phyloP scores from a whole-genome alignment of 306 rosid species.

The Begonia fuchsioides region DNA sequence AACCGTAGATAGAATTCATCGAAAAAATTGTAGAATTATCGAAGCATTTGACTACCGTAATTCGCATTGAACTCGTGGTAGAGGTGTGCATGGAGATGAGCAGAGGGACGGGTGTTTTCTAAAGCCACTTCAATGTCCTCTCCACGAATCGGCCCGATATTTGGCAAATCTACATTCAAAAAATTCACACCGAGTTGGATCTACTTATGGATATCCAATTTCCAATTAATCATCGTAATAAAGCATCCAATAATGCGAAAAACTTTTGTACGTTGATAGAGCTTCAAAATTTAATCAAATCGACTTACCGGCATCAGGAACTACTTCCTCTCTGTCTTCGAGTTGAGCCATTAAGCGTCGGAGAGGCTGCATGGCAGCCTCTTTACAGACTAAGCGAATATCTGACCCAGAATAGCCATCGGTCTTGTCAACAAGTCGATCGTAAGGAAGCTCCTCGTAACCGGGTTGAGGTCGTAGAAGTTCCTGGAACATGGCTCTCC shows the following conservation, averaged over 20 bases:
- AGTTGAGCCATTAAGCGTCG: constrained; percentile 81
- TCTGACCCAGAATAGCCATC: constrained; percentile 90
- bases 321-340: constrained; percentile 40
- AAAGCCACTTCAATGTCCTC: constrained; percentile 56
- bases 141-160: constrained; percentile 57
- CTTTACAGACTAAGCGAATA: constrained; percentile 83
- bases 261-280: no score
- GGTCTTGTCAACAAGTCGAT: constrained; percentile 51
- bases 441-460: constrained; percentile 58
- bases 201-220: no score
- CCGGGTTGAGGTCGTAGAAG: constrained; percentile 54
- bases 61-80: constrained; percentile 70
- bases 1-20: neutral
- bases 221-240: no score
- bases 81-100: constrained; percentile 67
- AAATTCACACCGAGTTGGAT: no score
- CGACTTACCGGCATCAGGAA: constrained; percentile 74
- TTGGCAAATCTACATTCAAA: constrained; percentile 62
- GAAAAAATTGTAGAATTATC: no score
- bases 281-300: no score
- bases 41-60: constrained; percentile 67
- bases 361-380: constrained; percentile 96
- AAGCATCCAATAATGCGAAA: no score
- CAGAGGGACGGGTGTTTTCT: constrained; percentile 84
- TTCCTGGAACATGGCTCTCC: constrained; percentile 78